phyloP scores from a whole-genome alignment of 192 early-diverging fungal genomes.

The Umbelopsis isabellina region DNA sequence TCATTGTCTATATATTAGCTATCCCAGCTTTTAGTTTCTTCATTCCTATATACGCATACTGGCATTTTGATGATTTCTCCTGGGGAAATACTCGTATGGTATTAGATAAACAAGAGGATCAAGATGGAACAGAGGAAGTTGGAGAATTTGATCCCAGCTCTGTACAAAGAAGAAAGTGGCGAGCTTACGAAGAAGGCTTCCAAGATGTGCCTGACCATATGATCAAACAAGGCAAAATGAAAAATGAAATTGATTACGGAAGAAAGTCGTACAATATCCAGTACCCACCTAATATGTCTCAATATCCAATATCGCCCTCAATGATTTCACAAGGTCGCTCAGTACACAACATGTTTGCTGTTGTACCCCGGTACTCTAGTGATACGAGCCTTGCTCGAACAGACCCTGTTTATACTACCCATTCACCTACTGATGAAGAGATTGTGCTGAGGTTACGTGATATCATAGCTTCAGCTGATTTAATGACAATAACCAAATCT shows the following conservation, averaged over 20 bases:
- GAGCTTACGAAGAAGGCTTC: constrained; percentile 65
- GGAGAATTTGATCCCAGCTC: constrained; percentile 66
- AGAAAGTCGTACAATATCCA: constrained; percentile 19
- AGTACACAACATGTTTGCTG: constrained; percentile 10
- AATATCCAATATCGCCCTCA: background rate
- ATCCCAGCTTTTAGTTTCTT: background rate
- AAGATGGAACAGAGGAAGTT: constrained; percentile 41
- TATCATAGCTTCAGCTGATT: constrained; percentile 57
- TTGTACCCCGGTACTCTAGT: no score
- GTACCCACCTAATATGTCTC: constrained; percentile 3
- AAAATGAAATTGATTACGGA: constrained; percentile 7
- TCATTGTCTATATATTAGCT: background rate
- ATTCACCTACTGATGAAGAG: background rate
- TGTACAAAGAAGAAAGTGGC: constrained; percentile 70
- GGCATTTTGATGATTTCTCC: constrained; percentile 99
- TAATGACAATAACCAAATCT: constrained; percentile 67
- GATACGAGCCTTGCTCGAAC: no score
- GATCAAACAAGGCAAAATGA: background rate
- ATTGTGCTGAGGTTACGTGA: background rate
- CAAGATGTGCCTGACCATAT: constrained; percentile 27
- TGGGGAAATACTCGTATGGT: constrained; percentile 97
- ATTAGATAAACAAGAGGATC: constrained; percentile 19
- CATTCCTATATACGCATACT: constrained; percentile 78
- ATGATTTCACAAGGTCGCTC: background rate
- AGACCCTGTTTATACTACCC: no score